Base-by-base conservation (phyloP, 2,329 filamentous ascomycete genomes). In the Alternaria gaisen region DNA sequence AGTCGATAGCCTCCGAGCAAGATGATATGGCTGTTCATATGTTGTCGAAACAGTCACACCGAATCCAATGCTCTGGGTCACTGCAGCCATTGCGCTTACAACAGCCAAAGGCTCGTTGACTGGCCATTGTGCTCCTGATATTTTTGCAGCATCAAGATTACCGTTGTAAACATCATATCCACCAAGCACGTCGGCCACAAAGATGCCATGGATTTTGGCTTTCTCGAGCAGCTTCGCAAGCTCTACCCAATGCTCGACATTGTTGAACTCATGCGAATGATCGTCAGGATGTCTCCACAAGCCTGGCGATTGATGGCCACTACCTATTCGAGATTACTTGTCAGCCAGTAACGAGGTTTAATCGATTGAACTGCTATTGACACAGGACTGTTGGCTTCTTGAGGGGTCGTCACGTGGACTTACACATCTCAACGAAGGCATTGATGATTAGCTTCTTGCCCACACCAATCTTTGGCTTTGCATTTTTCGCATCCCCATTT, bases 161-260 rank as follows among this genome's bases (percentile, higher is more conserved):
- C 87, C 85, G 60, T 87, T 87, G 77, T 90, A 91, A 5, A 91
- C 88, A 79, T 92, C 89, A 70, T 91, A 91, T 6, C 87, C 87
- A 61, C 72, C 73, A 77, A 91, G 81, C 3, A 79, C 77, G 58
- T 81, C 79, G 20, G 79, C 79, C 52, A 81, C 74, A 61, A 81
- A 81, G 48, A 81, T 77, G 14, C 77, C 78, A 60, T 80, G 78
- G 36, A 80, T 77, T 20, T 78, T 74, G 7, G 75, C 78, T 20
- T 72, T 71, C 55, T 81, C 79, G 1, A 81, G 72, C 47, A 78
- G 59, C 56, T 79, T 72, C 7, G 78, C 79, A 14, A 80, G 69
- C 30, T 76, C 66, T 20, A 77, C 74, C 79, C 78, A 81, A 41
- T 78, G 75, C 11, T 76, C 58, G 28, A 77, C 61, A 59, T 74